Evolutionary conservation across 2,329 filamentous ascomycete genomes (phyloP).

Genomic region (Nemania sp.): DNA sequence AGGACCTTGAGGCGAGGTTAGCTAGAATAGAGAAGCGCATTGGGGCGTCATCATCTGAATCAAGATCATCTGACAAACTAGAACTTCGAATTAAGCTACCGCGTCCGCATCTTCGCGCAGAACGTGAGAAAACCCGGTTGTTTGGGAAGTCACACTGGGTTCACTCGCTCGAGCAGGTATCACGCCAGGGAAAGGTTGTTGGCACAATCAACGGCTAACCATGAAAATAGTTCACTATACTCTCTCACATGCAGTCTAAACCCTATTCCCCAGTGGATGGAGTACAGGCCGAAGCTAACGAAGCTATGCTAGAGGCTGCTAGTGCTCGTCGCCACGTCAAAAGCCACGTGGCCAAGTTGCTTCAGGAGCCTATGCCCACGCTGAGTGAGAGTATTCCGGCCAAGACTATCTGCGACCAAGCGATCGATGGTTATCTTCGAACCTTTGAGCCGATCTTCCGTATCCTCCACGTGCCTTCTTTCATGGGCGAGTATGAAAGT

Average conservation of each 20-base stretch:
- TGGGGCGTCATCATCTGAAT: background rate
- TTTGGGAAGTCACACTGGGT: constrained; percentile 44
- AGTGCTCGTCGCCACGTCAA: constrained; percentile 35
- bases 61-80: constrained; percentile 7
- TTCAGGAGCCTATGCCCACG: constrained; percentile 36
- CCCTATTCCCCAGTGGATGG: constrained; percentile 32
- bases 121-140: constrained; percentile 41
- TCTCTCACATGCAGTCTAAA: constrained; percentile 38
- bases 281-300: constrained; percentile 24
- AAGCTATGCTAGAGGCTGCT: constrained; percentile 32
- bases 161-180: constrained; percentile 42
- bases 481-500: constrained; percentile 40
- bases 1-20: constrained; percentile 34
- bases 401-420: constrained; percentile 37
- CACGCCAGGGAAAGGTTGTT: background rate
- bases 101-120: constrained; percentile 40
- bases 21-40: constrained; percentile 35
- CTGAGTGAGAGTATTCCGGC: constrained; percentile 39
- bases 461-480: constrained; percentile 45
- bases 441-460: constrained; percentile 45
- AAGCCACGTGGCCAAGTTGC: constrained; percentile 29
- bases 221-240: constrained; percentile 34
- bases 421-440: constrained; percentile 43
- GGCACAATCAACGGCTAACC: constrained; percentile 17
- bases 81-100: constrained; percentile 35